Conservation (phyloP, 1,139 yeast species). For the Saccharomycopsis hybrid region DNA sequence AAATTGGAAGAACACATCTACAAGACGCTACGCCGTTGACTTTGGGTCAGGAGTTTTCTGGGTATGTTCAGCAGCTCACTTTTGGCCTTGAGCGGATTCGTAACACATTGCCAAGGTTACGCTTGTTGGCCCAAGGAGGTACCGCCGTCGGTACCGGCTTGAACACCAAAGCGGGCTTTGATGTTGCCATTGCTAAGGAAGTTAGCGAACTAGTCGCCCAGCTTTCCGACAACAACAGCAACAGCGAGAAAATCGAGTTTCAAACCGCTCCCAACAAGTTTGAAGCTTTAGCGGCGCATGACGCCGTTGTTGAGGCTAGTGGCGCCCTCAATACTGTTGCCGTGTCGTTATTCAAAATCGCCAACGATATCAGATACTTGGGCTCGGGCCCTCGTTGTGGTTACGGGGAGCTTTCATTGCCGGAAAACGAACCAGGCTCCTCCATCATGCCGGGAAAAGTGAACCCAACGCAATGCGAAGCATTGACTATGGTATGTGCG, state of each 20-base stretch:
- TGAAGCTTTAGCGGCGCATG: constrained; percentile 98
- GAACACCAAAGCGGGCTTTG: constrained; percentile 88
- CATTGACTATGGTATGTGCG: constrained; percentile 94
- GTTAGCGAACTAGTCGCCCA: constrained; percentile 65
- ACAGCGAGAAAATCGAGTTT: no score
- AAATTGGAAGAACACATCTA: constrained; percentile 97
- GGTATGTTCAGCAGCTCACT: constrained; percentile 87
- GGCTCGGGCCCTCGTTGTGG: constrained; percentile 99
- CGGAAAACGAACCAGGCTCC: constrained; percentile 98
- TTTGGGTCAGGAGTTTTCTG: constrained; percentile 95
- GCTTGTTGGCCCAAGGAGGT: constrained; percentile 95
- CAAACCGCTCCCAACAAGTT: constrained; percentile 97
- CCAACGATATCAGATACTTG: constrained; percentile 94
- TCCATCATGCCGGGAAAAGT: constrained; percentile 99
- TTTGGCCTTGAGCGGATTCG: constrained; percentile 87
- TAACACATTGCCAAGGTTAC: constrained; percentile 65
- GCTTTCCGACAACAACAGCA: no score
- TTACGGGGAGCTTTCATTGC: constrained; percentile 89
- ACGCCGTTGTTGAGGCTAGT: constrained; percentile 93
- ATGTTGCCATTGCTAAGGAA: constrained; percentile 70
- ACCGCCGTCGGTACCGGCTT: constrained; percentile 99
- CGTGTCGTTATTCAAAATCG: constrained; percentile 86
- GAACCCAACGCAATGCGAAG: constrained; percentile 98
- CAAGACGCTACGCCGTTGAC: constrained; percentile 99
- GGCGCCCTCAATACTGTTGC: constrained; percentile 97